A percentile compares a stretch with the other conserved stretches of the same genome.
Evolutionary conservation across 2,329 filamentous ascomycete species (phyloP).

Genomic region (Microcyclosporella mali): DNA sequence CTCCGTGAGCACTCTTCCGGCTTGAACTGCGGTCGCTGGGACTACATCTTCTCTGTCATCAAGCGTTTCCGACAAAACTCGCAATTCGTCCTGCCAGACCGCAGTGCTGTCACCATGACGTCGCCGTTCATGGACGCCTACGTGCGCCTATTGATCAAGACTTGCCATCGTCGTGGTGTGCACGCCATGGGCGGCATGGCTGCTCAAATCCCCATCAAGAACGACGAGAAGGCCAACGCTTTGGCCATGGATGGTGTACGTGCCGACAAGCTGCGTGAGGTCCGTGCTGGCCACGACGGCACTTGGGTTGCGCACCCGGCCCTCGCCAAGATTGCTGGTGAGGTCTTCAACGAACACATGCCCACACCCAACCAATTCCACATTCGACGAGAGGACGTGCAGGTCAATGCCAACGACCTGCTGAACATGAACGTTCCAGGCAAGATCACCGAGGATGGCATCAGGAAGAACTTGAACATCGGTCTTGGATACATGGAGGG

Average conservation of each 20-base stretch:
- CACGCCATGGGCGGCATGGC: constrained; percentile 99
- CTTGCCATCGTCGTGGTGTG: constrained; percentile 93
- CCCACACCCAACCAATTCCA: constrained; percentile 96
- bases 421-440: constrained; percentile 98
- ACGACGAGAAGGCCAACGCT: constrained; percentile 56
- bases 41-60: constrained; percentile 99
- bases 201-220: constrained; percentile 97
- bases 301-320: constrained; percentile 98
- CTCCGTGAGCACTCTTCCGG: constrained; percentile 93
- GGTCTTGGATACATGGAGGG: constrained; percentile 98
- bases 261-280: constrained; percentile 93
- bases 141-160: constrained; percentile 95
- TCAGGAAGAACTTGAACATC: constrained; percentile 96
- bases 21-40: constrained; percentile 97
- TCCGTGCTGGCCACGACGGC: constrained; percentile 87
- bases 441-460: constrained; percentile 84
- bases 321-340: constrained; percentile 77
- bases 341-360: constrained; percentile 98
- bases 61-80: constrained; percentile 98
- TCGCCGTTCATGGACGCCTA: constrained; percentile 98
- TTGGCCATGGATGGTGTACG: constrained; percentile 47
- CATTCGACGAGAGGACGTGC: constrained; percentile 80
- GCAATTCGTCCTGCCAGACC: constrained; percentile 88
- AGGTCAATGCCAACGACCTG: constrained; percentile 79
- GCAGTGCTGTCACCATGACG: constrained; percentile 90